Percentiles rank a stretch among this genome's conserved stretches.
Evolutionary conservation across 768 basidiomycete genomes (phyloP).

Genomic region (Leccinum truebloodii): DNA sequence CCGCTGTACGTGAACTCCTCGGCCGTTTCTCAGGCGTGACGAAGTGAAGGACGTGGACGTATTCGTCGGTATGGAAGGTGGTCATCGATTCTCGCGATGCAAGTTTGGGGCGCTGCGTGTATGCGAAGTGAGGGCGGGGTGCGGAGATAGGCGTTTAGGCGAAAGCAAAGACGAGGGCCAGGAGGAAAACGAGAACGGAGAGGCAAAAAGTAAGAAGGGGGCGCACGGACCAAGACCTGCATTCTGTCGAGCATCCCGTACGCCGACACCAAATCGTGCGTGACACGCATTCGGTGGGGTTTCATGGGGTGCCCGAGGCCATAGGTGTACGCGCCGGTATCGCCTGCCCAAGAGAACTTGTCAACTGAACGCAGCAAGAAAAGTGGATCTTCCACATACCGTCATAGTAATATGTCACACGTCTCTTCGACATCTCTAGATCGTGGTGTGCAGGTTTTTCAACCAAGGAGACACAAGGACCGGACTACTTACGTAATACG

Average conservation of each 20-base stretch:
- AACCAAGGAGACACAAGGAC: no score
- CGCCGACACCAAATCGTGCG: slow-evolving; percentile 86
- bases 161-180: no score
- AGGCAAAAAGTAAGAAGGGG: no score
- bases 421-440: slow-evolving; percentile 47
- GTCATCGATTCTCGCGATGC: slow-evolving; percentile 79
- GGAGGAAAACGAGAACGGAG: no score
- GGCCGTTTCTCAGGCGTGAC: slow-evolving; percentile 87
- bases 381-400: slow-evolving; percentile 38
- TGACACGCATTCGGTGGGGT: slow-evolving; percentile 91
- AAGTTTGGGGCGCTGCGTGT: slow-evolving; percentile 62
- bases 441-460: no score
- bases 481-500: no score
- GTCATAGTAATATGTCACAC: slow-evolving; percentile 82
- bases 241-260: slow-evolving; percentile 93
- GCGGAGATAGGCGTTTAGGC: no score
- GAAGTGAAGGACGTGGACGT: slow-evolving; percentile 84
- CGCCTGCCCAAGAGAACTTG: slow-evolving; percentile 42
- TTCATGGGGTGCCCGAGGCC: slow-evolving; percentile 94
- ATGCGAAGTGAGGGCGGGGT: no score
- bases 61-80: slow-evolving; percentile 89
- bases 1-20: slow-evolving; percentile 85
- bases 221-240: slow-evolving; percentile 71
- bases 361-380: not conserved
- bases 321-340: slow-evolving; percentile 77